These are phyloP conservation scores for Amanita phalloides DNA, from an alignment of 768 basidiomycete species.

Conservation along the genomic window DNA sequence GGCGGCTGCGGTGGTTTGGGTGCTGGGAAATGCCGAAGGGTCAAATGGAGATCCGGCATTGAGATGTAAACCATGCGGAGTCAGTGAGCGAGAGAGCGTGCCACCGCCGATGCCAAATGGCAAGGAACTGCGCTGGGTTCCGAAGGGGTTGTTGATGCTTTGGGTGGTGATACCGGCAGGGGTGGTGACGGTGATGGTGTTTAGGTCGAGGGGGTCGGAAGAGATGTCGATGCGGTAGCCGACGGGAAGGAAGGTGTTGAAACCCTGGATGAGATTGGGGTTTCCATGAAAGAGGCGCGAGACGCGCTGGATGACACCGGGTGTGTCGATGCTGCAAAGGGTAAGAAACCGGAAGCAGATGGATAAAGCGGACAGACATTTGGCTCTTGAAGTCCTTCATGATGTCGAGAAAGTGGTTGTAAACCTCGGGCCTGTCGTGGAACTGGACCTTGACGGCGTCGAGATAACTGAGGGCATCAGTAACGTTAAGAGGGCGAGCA, in stretches of 20 bases:
- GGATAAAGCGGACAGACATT: constrained; percentile 38
- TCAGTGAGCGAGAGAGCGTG: constrained; percentile 41
- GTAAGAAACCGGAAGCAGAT: constrained; percentile 10
- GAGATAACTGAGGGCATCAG: constrained; percentile 87
- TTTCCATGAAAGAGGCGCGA: constrained; percentile 89
- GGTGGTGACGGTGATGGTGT: constrained; percentile 74
- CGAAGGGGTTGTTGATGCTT: constrained; percentile 34
- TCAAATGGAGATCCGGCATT: constrained; percentile 26
- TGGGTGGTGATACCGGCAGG: constrained; percentile 66
- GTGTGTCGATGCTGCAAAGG: constrained; percentile 79
- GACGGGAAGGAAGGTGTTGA: constrained; percentile 93
- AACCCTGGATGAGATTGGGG: constrained; percentile 85
- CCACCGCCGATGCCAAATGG: constrained; percentile 22
- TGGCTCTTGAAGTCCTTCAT: constrained; percentile 99
- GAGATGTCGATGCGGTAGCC: constrained; percentile 91
- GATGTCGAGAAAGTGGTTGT: constrained; percentile 90
- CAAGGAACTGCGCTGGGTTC: constrained; percentile 11
- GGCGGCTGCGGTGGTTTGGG: constrained; percentile 49
- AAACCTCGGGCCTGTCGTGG: constrained; percentile 82
- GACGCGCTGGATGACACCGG: constrained; percentile 93
- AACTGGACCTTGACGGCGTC: constrained; percentile 94
- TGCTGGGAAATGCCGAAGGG: constrained; percentile 27
- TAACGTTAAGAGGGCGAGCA: constrained; percentile 75
- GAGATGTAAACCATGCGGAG: constrained; percentile 36
- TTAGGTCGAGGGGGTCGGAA: constrained; percentile 55